phyloP scores from a whole-genome alignment of 73 alveolate species.

The Diophrys sp. region DNA sequence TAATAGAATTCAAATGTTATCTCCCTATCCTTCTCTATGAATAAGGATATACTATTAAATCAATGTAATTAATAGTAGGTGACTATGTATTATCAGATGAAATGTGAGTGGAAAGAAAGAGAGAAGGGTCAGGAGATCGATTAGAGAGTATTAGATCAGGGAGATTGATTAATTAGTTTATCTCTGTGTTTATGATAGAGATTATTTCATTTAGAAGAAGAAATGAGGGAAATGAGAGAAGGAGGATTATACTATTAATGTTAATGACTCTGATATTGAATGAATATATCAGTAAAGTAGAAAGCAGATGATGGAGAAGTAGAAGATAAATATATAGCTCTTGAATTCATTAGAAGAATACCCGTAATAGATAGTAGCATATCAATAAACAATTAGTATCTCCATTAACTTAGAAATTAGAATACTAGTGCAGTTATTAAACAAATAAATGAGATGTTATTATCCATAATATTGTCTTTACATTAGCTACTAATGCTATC shows the following conservation, averaged over 20 bases:
- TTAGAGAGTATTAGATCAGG: constrained; percentile 71
- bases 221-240: constrained; percentile 27
- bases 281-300: constrained; percentile 20
- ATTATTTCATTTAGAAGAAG: constrained; percentile 61
- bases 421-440: constrained; percentile 11
- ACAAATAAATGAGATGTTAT: constrained; percentile 10
- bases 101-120: constrained; percentile 83
- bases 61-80: constrained; percentile 77
- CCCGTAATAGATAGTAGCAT: constrained; percentile 42
- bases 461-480: neutral
- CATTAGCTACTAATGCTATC: neutral
- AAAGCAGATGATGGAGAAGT: constrained; percentile 21
- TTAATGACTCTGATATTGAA: constrained; percentile 22
- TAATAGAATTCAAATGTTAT: constrained; percentile 80
- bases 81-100: constrained; percentile 82
- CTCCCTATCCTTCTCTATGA: constrained; percentile 78
- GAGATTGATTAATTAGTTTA: constrained; percentile 66
- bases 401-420: constrained; percentile 16
- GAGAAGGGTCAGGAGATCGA: constrained; percentile 86
- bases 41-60: constrained; percentile 73
- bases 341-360: constrained; percentile 33
- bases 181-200: constrained; percentile 76
- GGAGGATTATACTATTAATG: neutral
- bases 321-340: constrained; percentile 29
- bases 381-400: constrained; percentile 18